Percentiles rank a stretch among this genome's conserved stretches.
phyloP scores from a whole-genome alignment of 768 basidiomycete genomes.

The Daedaleopsis sinensis region DNA sequence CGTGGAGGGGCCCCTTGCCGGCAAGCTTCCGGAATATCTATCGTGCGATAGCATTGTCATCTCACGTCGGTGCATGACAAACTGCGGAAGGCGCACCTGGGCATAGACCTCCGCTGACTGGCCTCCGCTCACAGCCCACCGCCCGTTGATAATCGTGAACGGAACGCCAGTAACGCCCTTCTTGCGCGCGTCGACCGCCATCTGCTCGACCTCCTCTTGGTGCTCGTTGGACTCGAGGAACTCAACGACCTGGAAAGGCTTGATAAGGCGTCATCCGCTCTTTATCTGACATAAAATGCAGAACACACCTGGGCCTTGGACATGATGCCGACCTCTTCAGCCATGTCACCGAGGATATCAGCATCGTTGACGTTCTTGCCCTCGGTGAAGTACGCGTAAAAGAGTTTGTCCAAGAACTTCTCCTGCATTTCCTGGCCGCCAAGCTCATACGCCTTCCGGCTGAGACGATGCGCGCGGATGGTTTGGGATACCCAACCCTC shows the following conservation, averaged over 20 bases:
- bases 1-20: conserved; percentile 14
- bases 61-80: conserved; percentile 8
- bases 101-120: conserved; percentile 73
- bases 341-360: conserved; percentile 59
- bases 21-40: conserved; percentile 57
- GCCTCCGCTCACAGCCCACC: conserved; percentile 77
- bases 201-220: conserved; percentile 61
- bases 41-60: neutral
- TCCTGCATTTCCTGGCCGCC: conserved; percentile 66
- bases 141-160: conserved; percentile 76
- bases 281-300: conserved; percentile 4
- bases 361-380: conserved; percentile 64
- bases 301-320: conserved; percentile 57
- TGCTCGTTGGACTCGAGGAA: conserved; percentile 72
- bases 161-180: conserved; percentile 81
- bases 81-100: conserved; percentile 46
- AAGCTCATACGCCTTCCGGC: conserved; percentile 64
- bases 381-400: conserved; percentile 68
- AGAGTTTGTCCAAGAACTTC: conserved; percentile 57
- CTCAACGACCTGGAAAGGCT: conserved; percentile 49
- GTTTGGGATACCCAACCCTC: conserved; percentile 66
- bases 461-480: conserved; percentile 70
- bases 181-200: conserved; percentile 61
- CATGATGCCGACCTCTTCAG: conserved; percentile 60
- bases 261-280: conserved; percentile 16